Base-by-base conservation (phyloP, 2,329 filamentous ascomycete species). In the Penicillium sclerotiorum region DNA sequence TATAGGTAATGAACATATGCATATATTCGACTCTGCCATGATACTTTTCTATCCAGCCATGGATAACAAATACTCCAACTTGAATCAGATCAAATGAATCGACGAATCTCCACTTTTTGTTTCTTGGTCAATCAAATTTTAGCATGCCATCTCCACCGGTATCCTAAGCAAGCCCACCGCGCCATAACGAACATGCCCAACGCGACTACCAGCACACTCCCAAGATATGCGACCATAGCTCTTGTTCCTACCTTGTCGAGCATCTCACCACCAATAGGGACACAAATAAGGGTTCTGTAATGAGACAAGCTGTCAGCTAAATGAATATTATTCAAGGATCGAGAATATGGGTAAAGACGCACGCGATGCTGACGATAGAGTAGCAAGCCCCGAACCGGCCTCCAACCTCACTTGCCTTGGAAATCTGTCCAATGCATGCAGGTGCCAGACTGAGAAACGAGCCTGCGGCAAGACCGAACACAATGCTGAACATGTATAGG, bases 191-290 rank as follows among this genome's bases (percentile, higher is more conserved):
- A 69, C 21, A 69, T 55, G 1, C 62, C 52, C 38, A 69, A 50
- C 0, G 73, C 68, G 3, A 76, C 50, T 3, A 73, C 63, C 2
- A 78, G 56, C 7, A 79, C 59, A 5, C 68, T 72, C 8, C 74
- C 73, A 40, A 77, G 69, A 37, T 77, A 76, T 1, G 73, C 73
- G 0, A 78, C 75, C 50, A 80, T 67, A 2, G 74, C 71, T 37
- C 65, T 65, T 3, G 73, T 67, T 0, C 77, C 77, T 32, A 77
- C 73, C 4, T 66, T 72, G 37, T 79, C 69, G 1, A 80, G 70
- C 71, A 80, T 73, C 44, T 77, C 70, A 12, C 77, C 78, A 9
- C 74, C 74, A 9, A 77, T 70, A 0, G 78, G 78, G 2, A 79
- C 73, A 6, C 75, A 73, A 1, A 80, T 66, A 7, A 80, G 60